Base-by-base conservation (phyloP, 192 early-diverging fungal species). In the Paraglomus brasilianum region DNA sequence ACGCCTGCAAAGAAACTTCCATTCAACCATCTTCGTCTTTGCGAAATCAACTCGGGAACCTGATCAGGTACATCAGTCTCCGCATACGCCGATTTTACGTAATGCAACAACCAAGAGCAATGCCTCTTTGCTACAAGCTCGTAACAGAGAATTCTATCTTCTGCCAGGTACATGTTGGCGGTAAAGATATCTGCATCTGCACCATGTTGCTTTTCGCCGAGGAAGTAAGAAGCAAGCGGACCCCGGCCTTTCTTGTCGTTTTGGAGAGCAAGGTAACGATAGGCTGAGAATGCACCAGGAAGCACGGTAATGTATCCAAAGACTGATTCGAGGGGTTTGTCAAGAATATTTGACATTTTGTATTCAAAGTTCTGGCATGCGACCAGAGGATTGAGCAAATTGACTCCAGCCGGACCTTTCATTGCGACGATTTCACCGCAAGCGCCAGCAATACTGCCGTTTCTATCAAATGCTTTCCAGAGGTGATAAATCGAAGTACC, bases 361-460 rank as follows among this genome's bases (percentile, higher is more conserved):
- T 96, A 96, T 86, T 96, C 94, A 84, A 96, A 96, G 79, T 95
- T 96, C 80, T 96, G 94, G 4, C 92, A 91, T 9, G 94, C 94
- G 6, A 96, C 91, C 58, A 96, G 74, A 22, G 93, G 93, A 75
- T 96, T 96, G 69, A 91, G 60, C 22, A 93, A 78, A 48, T 88
- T 87, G 50, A 66, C 72, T 62, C 85, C 89, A 53, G 83, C 88
- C 42, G 83, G 85, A 68, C 94, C 95, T 50, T 93, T 73, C 59
- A 95, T 91, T 7, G 92, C 91, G 66, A 87, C 88, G 75, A 96
- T 96, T 75, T 96, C 94, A 63, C 94, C 94, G 71, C 94, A 96
- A 10, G 94, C 94, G 46, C 94, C 94, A 50, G 89, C 94, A 36
- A 96, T 87, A 14, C 85, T 79, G 43, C 87, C 84, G 77, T 92